Conservation (phyloP, 768 basidiomycete genomes). For the Trametes cubensis region DNA sequence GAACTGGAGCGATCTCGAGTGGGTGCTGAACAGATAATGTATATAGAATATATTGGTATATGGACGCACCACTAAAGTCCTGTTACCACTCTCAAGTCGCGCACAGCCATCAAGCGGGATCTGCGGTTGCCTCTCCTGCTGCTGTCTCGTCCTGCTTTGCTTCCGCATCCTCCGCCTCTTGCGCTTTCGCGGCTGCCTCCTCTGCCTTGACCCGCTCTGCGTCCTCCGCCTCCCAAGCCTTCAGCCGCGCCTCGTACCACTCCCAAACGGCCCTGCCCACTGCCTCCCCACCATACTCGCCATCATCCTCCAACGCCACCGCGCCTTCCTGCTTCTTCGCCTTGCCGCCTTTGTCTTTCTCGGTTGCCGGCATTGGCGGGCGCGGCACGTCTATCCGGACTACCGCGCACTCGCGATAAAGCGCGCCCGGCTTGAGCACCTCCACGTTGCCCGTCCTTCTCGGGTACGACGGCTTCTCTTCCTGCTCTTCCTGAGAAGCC, state of each 20-base stretch:
- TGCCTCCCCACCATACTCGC: slow-evolving; percentile 70
- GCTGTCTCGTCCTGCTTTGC: not conserved
- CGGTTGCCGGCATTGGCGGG: slow-evolving; percentile 24
- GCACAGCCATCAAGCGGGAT: not conserved
- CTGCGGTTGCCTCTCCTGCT: not conserved
- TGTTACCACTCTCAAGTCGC: not conserved
- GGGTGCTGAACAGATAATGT: not conserved
- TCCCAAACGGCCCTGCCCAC: slow-evolving; percentile 78
- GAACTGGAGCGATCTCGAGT: not conserved
- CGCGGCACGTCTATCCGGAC: slow-evolving; percentile 38
- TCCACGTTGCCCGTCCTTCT: slow-evolving; percentile 45
- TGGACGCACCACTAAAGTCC: slow-evolving; percentile 13
- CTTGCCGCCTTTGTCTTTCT: slow-evolving; percentile 29
- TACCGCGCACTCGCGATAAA: slow-evolving; percentile 78
- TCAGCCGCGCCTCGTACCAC: slow-evolving; percentile 66
- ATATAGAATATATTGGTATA: not conserved
- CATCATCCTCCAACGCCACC: slow-evolving; percentile 53
- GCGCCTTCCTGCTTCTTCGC: slow-evolving; percentile 29
- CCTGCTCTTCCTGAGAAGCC: slow-evolving; percentile 4
- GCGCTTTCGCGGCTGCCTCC: slow-evolving; percentile 12
- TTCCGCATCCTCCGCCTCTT: slow-evolving; percentile 7
- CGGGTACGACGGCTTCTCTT: slow-evolving; percentile 8
- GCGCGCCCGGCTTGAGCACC: slow-evolving; percentile 73
- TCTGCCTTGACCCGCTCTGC: slow-evolving; percentile 19
- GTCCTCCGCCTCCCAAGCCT: slow-evolving; percentile 56